Evolutionary conservation across 176 grass and related monocot genomes (phyloP), one percentile per base, ranked within the genome.

Genomic region (Musa acuminata): DNA sequence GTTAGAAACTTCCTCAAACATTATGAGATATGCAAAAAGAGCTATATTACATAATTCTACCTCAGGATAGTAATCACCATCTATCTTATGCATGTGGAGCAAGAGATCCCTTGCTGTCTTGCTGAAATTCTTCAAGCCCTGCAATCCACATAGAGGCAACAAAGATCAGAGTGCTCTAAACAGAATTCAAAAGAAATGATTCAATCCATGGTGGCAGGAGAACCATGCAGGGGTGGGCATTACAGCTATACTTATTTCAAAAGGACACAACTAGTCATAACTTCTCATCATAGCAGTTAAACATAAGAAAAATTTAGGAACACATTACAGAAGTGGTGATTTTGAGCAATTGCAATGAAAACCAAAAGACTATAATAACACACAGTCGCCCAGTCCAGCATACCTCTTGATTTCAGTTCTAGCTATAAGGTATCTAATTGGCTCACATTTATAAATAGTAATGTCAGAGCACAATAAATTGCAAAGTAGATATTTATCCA

Each of bases 41-140:
- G 1, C 8, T 8, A 10, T 51, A 11, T 52, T 21, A 52, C 1
- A 51, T 55, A 55, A 35, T 35, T 27, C 23, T 74, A 74, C 72
- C 72, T 74, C 72, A 43, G 96, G 96, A 62, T 99, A 99, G 80
- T 89, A 99, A 69, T 95, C 91, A 29, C 96, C 87, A 71, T 99
- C 96, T 72, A 99, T 99, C 84, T 99, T 99, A 76, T 94, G 86
- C 84, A 99, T 85, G 13, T 87, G 80, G 12, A 84, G 65, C 16
- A 99, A 70, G 19, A 99, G 82, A 13, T 99, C 96, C 71, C 91
- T 87, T n/a, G 96, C 96, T 65, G 74, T 91, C 81, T 83, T 99
- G 43, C 88, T 86, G 62, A 99, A 99, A 86, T 99, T 99, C 84
- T 99, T 99, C n/a, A 99, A 81, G 1, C 96, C 96, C 96, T 99